These are phyloP conservation scores for Ceratocystis harringtonii DNA, from an alignment of 2,329 filamentous ascomycete genomes.

Conservation along the genomic window DNA sequence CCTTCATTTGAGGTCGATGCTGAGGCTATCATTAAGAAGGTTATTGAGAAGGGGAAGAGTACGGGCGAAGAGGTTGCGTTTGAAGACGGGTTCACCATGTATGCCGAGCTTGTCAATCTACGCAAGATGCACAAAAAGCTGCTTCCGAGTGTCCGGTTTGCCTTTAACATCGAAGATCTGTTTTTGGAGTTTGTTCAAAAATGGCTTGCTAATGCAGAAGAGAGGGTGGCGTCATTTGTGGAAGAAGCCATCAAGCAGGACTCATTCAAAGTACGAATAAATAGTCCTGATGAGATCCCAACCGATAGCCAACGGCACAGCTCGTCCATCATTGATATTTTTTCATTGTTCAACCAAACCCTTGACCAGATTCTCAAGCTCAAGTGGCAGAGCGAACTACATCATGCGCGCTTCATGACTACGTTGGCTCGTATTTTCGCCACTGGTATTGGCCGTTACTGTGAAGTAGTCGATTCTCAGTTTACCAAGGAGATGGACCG, in stretches of 20 bases:
- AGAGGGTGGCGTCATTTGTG: slow-evolving; percentile 66
- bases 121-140: slow-evolving; percentile 64
- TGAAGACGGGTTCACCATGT: slow-evolving; percentile 87
- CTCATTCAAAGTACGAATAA: slow-evolving; percentile 59
- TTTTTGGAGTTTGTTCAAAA: slow-evolving; percentile 90
- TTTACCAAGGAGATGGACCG: slow-evolving; percentile 91
- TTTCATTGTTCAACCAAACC: slow-evolving; percentile 83
- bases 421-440: slow-evolving; percentile 74
- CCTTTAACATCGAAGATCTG: slow-evolving; percentile 73
- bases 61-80: slow-evolving; percentile 64
- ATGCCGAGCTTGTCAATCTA: slow-evolving; percentile 74
- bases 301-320: slow-evolving; percentile 79
- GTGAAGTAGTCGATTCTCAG: slow-evolving; percentile 71
- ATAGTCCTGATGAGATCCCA: slow-evolving; percentile 46
- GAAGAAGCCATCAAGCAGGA: slow-evolving; percentile 87
- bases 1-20: slow-evolving; percentile 85
- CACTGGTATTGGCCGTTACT: slow-evolving; percentile 71
- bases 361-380: slow-evolving; percentile 75
- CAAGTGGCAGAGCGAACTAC: slow-evolving; percentile 84
- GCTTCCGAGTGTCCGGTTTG: slow-evolving; percentile 59
- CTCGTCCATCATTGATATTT: slow-evolving; percentile 83
- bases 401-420: slow-evolving; percentile 96
- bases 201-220: slow-evolving; percentile 74
- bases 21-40: slow-evolving; percentile 65
- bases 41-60: slow-evolving; percentile 57